A percentile compares a stretch with the other conserved stretches of the same genome.
phyloP scores from a whole-genome alignment of 1,139 yeast genomes.

The Candida sanyaensis region DNA sequence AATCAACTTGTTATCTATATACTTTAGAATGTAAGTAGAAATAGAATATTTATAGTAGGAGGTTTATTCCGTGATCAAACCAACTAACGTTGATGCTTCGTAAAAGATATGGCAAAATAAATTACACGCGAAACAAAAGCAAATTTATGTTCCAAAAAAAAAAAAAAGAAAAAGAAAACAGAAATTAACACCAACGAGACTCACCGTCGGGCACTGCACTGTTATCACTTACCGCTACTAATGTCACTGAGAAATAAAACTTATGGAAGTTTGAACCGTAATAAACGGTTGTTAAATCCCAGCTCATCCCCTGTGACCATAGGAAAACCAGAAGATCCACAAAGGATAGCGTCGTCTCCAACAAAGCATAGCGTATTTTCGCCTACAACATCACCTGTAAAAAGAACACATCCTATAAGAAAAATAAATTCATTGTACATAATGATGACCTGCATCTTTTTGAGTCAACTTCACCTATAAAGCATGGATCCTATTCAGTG shows the following conservation, averaged over 20 bases:
- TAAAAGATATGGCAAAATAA: too few relatives aligned
- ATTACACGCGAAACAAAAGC: too few relatives aligned
- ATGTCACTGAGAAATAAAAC: background rate
- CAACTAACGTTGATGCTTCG: too few relatives aligned
- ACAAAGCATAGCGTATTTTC: background rate
- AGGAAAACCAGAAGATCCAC: background rate
- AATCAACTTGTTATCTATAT: too few relatives aligned
- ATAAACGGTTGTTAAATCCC: background rate
- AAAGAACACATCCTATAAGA: background rate
- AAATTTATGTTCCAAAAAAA: background rate
- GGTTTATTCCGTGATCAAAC: too few relatives aligned
- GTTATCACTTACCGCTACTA: background rate
- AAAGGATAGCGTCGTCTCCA: background rate
- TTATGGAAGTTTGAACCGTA: background rate
- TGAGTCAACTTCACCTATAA: background rate
- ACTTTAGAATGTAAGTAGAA: too few relatives aligned
- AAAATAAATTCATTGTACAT: background rate
- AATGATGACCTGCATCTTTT: background rate
- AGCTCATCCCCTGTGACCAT: background rate
- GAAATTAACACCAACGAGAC: background rate
- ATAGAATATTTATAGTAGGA: too few relatives aligned
- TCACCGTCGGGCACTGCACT: background rate
- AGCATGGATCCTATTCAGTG: background rate
- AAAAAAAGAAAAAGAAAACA: background rate
- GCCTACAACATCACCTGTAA: background rate